These are phyloP conservation scores for Fusarium sp. DNA, from an alignment of 2,329 filamentous ascomycete genomes.

Conservation along the genomic window DNA sequence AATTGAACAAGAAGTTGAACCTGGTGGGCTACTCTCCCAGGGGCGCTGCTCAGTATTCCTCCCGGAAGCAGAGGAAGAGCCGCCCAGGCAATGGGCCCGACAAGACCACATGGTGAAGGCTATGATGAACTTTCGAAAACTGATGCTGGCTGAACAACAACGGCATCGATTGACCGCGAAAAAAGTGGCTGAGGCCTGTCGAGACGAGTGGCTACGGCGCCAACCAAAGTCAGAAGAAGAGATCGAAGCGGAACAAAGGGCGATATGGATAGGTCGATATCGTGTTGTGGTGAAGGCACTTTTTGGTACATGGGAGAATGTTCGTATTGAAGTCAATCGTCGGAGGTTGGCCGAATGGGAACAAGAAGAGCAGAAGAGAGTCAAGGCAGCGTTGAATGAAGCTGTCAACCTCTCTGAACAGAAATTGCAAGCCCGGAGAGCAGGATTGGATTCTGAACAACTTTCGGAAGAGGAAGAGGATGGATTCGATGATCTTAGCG, in stretches of 20 bases:
- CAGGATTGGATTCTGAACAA: constrained; percentile 64
- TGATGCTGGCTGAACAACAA: constrained; percentile 82
- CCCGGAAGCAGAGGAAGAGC: constrained; percentile 78
- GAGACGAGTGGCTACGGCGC: constrained; percentile 77
- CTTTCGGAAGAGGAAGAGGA: constrained; percentile 58
- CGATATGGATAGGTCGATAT: constrained; percentile 74
- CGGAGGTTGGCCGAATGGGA: constrained; percentile 71
- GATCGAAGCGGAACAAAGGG: constrained; percentile 79
- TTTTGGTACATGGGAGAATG: constrained; percentile 71
- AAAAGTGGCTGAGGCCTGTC: constrained; percentile 79
- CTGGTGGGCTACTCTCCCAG: constrained; percentile 78
- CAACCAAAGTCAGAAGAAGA: constrained; percentile 84
- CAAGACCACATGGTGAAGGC: constrained; percentile 86
- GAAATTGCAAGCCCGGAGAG: constrained; percentile 71
- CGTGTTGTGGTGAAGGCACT: constrained; percentile 73
- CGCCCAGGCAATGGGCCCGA: constrained; percentile 84
- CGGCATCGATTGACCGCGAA: constrained; percentile 83
- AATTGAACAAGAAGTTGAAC: constrained; percentile 77
- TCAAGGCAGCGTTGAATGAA: constrained; percentile 76
- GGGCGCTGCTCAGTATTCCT: constrained; percentile 77
- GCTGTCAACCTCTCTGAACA: constrained; percentile 78
- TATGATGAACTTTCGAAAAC: constrained; percentile 79
- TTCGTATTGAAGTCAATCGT: constrained; percentile 69
- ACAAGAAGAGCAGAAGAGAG: constrained; percentile 70
- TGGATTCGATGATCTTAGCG: constrained; percentile 59